Percentiles rank a stretch among this genome's conserved stretches.
Conservation (phyloP, 306 rosid genomes). For the Fragaria nilgerrensis region DNA sequence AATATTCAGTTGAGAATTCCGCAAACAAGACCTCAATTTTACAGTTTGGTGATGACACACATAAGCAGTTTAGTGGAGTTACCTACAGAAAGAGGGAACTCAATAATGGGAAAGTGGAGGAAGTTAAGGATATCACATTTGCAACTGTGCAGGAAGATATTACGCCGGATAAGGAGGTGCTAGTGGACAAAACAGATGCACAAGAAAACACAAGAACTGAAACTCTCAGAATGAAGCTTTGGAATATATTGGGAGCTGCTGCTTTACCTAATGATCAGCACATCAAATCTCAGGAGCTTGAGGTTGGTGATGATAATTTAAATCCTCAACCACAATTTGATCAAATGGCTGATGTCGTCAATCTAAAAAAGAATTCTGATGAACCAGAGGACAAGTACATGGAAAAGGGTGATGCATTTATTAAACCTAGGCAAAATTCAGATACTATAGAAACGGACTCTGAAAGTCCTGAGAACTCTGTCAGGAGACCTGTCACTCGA, state of each 20-base stretch:
- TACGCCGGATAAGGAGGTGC: conserved; percentile 37
- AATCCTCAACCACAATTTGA: conserved; percentile 39
- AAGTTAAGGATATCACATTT: conserved; percentile 51
- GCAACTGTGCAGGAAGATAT: conserved; percentile 34
- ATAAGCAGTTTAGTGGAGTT: conserved; percentile 39
- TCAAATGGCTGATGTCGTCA: conserved; percentile 37
- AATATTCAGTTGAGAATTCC: conserved; percentile 34
- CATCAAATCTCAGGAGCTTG: conserved; percentile 41
- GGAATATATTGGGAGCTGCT: conserved; percentile 71
- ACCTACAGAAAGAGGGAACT: conserved; percentile 44
- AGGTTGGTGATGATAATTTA: conserved; percentile 32
- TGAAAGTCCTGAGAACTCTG: conserved; percentile 49
- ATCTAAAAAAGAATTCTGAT: conserved; percentile 51
- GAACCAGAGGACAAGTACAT: conserved; percentile 36
- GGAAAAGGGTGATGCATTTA: conserved; percentile 36
- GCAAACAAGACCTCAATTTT: conserved; percentile 40
- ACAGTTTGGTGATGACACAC: conserved; percentile 38
- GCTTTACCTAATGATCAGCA: conserved; percentile 50
- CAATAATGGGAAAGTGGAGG: conserved; percentile 39
- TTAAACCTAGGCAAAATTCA: conserved; percentile 55
- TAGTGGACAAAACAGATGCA: conserved; percentile 38
- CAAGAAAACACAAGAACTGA: conserved; percentile 58
- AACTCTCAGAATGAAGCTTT: conserved; percentile 72
- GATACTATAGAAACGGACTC: conserved; percentile 91
- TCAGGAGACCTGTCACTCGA: conserved; percentile 67